Base-by-base conservation (phyloP, 2,329 filamentous ascomycete species). In the Plenodomus tracheiphilus region DNA sequence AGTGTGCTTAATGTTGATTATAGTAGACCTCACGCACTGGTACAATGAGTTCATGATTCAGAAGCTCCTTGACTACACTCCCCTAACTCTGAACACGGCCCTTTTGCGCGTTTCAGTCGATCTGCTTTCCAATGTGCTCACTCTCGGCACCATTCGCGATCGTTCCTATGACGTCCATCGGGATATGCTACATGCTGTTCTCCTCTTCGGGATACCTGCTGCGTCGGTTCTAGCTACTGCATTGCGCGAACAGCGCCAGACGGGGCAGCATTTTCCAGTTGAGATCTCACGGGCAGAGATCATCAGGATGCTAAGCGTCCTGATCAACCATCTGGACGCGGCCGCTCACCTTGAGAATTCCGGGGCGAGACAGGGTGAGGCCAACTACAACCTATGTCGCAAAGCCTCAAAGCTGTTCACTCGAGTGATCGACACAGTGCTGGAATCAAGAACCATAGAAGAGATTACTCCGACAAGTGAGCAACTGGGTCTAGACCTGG, bases 311-410 rank as follows among this genome's bases (percentile, higher is more conserved):
- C 49, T 76, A 0, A 69, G 66, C 25, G 73, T 76, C 0, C 66
- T 77, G 15, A 73, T 74, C 15, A 65, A 63, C 2, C 70, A 75
- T 41, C 61, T 76, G 1, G 73, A 75, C 22, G 57, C 64, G 3
- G 60, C 64, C 1, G 56, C 59, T 2, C 58, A 66, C 22, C 41
- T 63, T 7, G 65, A 68, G 11, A 65, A 60, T 13, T 64, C 60
- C 0, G 70, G 70, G 16, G 66, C 66, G 1, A 46, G 64, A 1
- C 68, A 66, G 0, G 69, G 63, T 20, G 65, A 72, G 38, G 66
- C 66, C 2, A 69, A 72, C 22, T 72, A 72, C 43, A 62, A 61
- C 22, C 44, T 70, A 1, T 71, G 65, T 39, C 58, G 60, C 21
- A 70, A 70, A 41, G 67, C 64, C 2, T 58, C 56, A 25, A 64